A percentile compares a stretch with the other conserved stretches of the same genome.
phyloP scores from a whole-genome alignment of 2,329 filamentous ascomycete genomes.

The Colletotrichum incanum region DNA sequence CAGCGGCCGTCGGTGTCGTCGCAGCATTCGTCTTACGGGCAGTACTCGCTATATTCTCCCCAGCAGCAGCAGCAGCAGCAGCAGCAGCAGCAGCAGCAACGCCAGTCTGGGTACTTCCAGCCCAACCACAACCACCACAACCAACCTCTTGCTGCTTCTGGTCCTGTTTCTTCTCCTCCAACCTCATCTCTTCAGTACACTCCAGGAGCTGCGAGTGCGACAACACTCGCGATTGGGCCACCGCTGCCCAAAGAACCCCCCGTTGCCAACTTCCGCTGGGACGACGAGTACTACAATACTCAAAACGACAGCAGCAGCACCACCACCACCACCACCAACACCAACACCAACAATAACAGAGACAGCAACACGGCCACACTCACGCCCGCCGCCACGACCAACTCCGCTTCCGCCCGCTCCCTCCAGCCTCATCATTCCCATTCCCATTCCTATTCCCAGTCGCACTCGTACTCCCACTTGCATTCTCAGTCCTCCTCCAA shows the following conservation, averaged over 20 bases:
- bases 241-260: constrained; percentile 36
- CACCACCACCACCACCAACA: neutral
- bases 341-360: constrained; percentile 1
- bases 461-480: constrained; percentile 11
- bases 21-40: neutral
- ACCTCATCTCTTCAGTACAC: constrained; percentile 27
- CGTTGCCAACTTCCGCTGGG: constrained; percentile 41
- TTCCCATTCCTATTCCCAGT: constrained; percentile 17
- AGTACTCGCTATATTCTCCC: neutral
- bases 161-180: constrained; percentile 16
- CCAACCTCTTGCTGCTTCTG: constrained; percentile 2
- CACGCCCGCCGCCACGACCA: constrained; percentile 13
- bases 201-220: constrained; percentile 7
- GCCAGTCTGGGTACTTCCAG: constrained; percentile 22
- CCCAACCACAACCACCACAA: constrained; percentile 12
- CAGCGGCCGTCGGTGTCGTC: neutral
- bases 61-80: constrained; percentile 10
- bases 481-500: constrained; percentile 8
- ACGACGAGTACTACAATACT: constrained; percentile 31
- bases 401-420: constrained; percentile 40
- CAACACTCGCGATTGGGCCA: constrained; percentile 18
- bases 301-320: neutral
- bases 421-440: constrained; percentile 33
- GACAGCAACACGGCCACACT: constrained; percentile 12
- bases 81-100: constrained; percentile 11